phyloP scores from a whole-genome alignment of 495 filamentous ascomycete species.

The Hypoxylon fragiforme region DNA sequence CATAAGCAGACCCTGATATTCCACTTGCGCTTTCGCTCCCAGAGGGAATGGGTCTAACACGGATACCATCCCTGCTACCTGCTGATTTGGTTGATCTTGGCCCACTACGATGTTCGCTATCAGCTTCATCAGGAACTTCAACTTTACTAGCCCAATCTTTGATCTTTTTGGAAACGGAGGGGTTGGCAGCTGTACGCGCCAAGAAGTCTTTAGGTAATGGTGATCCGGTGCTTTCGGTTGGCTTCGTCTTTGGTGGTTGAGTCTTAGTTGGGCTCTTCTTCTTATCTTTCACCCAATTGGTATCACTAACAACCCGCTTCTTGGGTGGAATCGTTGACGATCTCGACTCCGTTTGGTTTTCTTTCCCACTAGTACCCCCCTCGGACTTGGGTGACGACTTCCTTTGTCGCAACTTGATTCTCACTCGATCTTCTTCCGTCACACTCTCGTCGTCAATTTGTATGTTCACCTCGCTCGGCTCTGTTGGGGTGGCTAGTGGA shows the following conservation, averaged over 20 bases:
- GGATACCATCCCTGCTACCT: conserved; percentile 34
- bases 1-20: conserved; percentile 17
- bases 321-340: conserved; percentile 55
- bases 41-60: conserved; percentile 20
- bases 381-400: conserved; percentile 33
- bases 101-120: conserved; percentile 10
- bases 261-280: conserved; percentile 50
- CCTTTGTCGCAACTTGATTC: conserved; percentile 51
- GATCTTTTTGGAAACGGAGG: conserved; percentile 53
- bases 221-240: conserved; percentile 43
- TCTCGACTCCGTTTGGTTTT: conserved; percentile 30
- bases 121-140: conserved; percentile 40
- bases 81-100: conserved; percentile 27
- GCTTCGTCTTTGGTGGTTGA: conserved; percentile 35
- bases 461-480: conserved; percentile 50
- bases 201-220: conserved; percentile 57
- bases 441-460: conserved; percentile 51
- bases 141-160: conserved; percentile 55
- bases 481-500: conserved; percentile 44
- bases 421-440: conserved; percentile 52
- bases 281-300: conserved; percentile 68
- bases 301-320: conserved; percentile 80
- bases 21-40: conserved; percentile 25
- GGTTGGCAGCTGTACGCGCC: conserved; percentile 52
- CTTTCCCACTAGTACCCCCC: conserved; percentile 22